A percentile compares a stretch with the other conserved stretches of the same genome.
phyloP scores from a whole-genome alignment of 345 rosid species.

The Camelina neglecta region DNA sequence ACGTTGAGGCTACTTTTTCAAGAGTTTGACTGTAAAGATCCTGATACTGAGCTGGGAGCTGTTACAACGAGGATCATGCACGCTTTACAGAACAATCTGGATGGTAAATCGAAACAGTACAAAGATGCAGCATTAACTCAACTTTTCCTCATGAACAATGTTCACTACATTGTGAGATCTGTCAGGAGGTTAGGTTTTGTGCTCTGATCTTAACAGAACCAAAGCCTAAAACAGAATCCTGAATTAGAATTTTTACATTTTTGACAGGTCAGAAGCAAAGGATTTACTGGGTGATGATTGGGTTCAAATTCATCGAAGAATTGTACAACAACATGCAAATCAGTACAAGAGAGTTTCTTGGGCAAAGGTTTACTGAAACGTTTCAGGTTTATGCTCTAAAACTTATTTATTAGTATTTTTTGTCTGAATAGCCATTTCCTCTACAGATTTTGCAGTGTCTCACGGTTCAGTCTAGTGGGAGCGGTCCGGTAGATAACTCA shows the following conservation, averaged over 20 bases:
- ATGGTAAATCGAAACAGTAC: constrained; percentile 95
- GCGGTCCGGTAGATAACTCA: constrained; percentile 45
- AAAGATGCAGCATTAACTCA: constrained; percentile 93
- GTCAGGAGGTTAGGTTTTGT: constrained; percentile 70
- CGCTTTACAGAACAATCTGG: constrained; percentile 86
- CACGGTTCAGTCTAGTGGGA: constrained; percentile 61
- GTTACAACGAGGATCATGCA: constrained; percentile 87
- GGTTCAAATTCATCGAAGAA: constrained; percentile 96
- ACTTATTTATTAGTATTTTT: background rate
- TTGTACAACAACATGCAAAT: constrained; percentile 97
- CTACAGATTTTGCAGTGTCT: constrained; percentile 93
- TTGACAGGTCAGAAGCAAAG: constrained; percentile 91
- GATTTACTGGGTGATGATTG: constrained; percentile 97
- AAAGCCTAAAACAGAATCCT: constrained; percentile 2
- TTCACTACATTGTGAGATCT: constrained; percentile 97
- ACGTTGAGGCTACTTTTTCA: constrained; percentile 85
- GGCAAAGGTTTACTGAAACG: constrained; percentile 70
- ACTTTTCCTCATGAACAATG: constrained; percentile 94
- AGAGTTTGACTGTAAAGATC: constrained; percentile 67
- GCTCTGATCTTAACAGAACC: background rate
- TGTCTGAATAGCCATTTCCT: constrained; percentile 6
- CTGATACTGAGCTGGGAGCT: constrained; percentile 63
- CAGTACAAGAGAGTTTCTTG: constrained; percentile 96
- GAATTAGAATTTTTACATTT: constrained; percentile 12
- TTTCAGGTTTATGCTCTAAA: constrained; percentile 6